Base-by-base conservation (phyloP, 1,284 basidiomycete species). In the Butyriboletus appendiculatus region DNA sequence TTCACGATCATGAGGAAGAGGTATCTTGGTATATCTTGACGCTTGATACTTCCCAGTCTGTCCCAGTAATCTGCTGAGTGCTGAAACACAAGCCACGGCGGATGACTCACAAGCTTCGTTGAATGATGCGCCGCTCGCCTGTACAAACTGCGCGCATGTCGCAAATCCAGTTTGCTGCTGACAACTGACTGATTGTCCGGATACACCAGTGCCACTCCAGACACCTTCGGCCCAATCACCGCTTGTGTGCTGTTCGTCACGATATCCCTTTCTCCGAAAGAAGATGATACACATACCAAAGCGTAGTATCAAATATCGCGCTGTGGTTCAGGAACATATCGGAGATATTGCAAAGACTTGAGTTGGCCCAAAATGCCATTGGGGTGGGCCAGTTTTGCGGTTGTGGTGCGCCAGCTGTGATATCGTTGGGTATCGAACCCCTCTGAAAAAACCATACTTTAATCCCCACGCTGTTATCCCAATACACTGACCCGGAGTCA, bases 161-260 rank as follows among this genome's bases (percentile, higher is more conserved):
- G 84, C 73, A 69, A 84, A 86, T 44, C 92, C 92, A 16, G 94
- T 96, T 60, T 80, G 77, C 61, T 84, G 75, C n/a, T 90, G 89
- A 65, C 94, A 96, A 65, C 87, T 91, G 67, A 86, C 79, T 6
- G 81, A 82, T 73, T 94, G 90, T 47, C 93, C 92, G 7, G 90
- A 88, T 56, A 85, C 77, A 40, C 88, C 88, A 43, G 85, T 74
- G 26, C 71, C 58, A 48, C 71, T 75, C 93, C 93, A 96, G n/a
- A 83, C 87, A 41, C 76, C 77, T 47, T 86, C 84, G 14, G 93
- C 93, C 94, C 92, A 96, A 61, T 94, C 89, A 57, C 93, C 93
- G 63, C 92, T 26, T 92, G 63, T n/a, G 59, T 22, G 51, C 28
- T 49, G 51, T 51, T 33, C 12, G 41, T 40, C 34, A 57, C 30